These are phyloP conservation scores for Senna tora DNA, from an alignment of 306 rosid genomes.

Conservation along the genomic window DNA sequence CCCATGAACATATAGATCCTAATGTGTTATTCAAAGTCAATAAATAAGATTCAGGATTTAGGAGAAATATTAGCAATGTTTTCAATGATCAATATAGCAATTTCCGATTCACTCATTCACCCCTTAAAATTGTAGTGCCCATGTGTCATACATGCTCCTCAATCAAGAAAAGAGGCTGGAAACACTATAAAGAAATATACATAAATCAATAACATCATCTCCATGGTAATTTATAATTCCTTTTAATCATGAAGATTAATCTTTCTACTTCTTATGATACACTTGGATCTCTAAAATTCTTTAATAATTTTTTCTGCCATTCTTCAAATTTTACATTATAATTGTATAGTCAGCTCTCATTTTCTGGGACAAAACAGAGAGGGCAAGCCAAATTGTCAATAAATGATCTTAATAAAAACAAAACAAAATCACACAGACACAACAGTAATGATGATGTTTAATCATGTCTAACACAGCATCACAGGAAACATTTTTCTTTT, in stretches of 20 bases:
- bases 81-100: constrained; percentile 19
- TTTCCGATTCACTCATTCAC: constrained; percentile 14
- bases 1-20: constrained; percentile 11
- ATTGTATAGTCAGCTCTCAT: constrained; percentile 1
- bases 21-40: constrained; percentile 10
- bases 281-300: neutral
- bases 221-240: neutral
- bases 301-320: neutral
- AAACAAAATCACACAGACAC: neutral
- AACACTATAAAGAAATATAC: neutral
- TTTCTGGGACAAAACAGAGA: neutral
- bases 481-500: neutral
- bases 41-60: neutral
- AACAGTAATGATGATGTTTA: neutral
- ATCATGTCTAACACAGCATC: constrained; percentile 27
- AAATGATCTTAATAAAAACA: neutral
- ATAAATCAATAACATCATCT: neutral
- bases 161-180: too few relatives aligned
- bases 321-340: constrained; percentile 24
- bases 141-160: too few relatives aligned
- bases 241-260: neutral
- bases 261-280: neutral
- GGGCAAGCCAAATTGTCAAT: neutral
- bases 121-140: neutral
- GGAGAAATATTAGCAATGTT: neutral